Evolutionary conservation across 306 rosid species (phyloP).

Genomic region (Glycine soja): DNA sequence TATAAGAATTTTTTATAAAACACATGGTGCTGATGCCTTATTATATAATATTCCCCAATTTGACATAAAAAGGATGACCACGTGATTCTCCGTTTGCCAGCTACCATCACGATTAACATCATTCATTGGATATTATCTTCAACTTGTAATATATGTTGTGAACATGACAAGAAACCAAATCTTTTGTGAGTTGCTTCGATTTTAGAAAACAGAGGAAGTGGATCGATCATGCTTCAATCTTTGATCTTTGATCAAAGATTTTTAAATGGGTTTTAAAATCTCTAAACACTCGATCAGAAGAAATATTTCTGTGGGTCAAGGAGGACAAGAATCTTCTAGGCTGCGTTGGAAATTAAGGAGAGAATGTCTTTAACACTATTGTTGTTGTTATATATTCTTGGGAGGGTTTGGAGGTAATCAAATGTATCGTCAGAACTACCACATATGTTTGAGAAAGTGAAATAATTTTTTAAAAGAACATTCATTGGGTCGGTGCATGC

Average conservation of each 20-base stretch:
- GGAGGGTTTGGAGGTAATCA: not conserved
- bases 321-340: not conserved
- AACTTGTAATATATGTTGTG: not conserved
- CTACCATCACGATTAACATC: constrained; percentile 5
- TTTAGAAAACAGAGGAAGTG: constrained; percentile 8
- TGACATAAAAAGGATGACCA: constrained; percentile 1
- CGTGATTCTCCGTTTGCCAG: constrained; percentile 44
- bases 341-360: not conserved
- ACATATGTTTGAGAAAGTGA: not conserved
- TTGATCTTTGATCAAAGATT: constrained; percentile 18
- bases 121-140: not conserved
- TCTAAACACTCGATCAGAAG: not conserved
- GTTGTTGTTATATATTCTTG: not conserved
- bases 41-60: constrained; percentile 28
- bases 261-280: not conserved
- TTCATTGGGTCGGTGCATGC: constrained; percentile 29
- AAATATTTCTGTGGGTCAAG: not conserved
- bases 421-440: too few relatives aligned
- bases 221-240: not conserved
- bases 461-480: not conserved
- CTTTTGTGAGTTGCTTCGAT: not conserved
- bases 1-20: not conserved
- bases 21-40: not conserved
- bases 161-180: constrained; percentile 23
- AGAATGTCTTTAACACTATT: not conserved